Percentiles rank a stretch among this genome's conserved stretches.
These are phyloP conservation scores for Heteromeles arbutifolia DNA, from an alignment of 306 rosid species.

Conservation along the genomic window DNA sequence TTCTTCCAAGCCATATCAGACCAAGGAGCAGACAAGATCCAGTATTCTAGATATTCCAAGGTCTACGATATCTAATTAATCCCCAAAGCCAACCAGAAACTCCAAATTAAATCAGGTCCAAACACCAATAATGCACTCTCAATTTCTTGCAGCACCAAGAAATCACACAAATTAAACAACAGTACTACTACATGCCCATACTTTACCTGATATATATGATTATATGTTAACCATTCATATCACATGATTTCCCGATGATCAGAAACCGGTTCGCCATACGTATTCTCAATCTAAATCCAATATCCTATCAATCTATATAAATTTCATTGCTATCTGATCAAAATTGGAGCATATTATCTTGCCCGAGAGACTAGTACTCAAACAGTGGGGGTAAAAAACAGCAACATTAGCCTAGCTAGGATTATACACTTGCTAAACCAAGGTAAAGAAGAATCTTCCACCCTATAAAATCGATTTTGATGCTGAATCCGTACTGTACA, in stretches of 20 bases:
- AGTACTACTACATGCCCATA: background rate
- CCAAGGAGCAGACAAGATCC: background rate
- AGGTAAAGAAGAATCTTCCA: constrained; percentile 36
- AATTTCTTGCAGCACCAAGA: background rate
- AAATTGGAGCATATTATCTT: constrained; percentile 20
- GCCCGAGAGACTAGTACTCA: constrained; percentile 3
- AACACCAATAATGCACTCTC: background rate
- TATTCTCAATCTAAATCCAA: background rate
- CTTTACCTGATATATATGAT: no score
- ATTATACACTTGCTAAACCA: constrained; percentile 10
- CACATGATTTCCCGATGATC: background rate
- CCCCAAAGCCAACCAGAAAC: background rate
- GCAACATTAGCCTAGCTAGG: constrained; percentile 41
- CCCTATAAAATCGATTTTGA: constrained; percentile 49
- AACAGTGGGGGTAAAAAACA: constrained; percentile 20
- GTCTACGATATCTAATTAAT: background rate
- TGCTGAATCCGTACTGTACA: constrained; percentile 40
- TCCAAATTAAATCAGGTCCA: background rate
- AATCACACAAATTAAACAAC: constrained; percentile 7
- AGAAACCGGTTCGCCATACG: background rate
- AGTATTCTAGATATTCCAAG: background rate
- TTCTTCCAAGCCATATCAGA: background rate
- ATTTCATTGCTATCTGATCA: constrained; percentile 12
- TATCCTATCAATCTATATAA: background rate
- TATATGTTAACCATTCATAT: no score